These are phyloP conservation scores for Kwoniella bestiolae DNA, from an alignment of 768 basidiomycete species.

Conservation along the genomic window DNA sequence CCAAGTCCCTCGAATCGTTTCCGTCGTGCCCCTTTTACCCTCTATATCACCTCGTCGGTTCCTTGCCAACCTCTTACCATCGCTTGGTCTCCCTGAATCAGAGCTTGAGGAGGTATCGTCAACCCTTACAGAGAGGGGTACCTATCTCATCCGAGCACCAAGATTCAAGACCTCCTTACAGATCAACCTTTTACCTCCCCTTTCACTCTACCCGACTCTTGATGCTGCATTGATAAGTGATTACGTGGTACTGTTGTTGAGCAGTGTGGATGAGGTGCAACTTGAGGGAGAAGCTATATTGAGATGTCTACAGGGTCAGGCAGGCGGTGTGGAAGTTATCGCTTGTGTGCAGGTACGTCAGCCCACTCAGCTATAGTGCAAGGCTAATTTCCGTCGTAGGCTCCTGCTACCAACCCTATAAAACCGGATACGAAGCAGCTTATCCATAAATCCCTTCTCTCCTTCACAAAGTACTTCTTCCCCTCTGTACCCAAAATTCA, in stretches of 20 bases:
- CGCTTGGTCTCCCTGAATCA: conserved; percentile 65
- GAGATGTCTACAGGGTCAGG: conserved; percentile 81
- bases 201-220: conserved; percentile 73
- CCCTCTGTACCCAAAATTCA: conserved; percentile 77
- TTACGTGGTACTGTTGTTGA: conserved; percentile 84
- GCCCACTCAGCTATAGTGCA: neutral
- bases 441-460: conserved; percentile 83
- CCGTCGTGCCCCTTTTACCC: conserved; percentile 78
- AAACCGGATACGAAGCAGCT: conserved; percentile 64
- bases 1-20: conserved; percentile 73
- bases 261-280: conserved; percentile 79
- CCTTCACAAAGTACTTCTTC: conserved; percentile 94
- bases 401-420: conserved; percentile 57
- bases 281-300: conserved; percentile 84
- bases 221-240: conserved; percentile 87
- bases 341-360: conserved; percentile 69
- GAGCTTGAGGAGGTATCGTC: conserved; percentile 46
- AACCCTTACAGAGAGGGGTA: conserved; percentile 16
- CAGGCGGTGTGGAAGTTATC: conserved; percentile 79
- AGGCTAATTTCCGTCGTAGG: conserved; percentile 20
- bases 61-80: conserved; percentile 66
- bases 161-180: conserved; percentile 90
- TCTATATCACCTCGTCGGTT: conserved; percentile 66
- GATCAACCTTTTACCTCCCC: conserved; percentile 76
- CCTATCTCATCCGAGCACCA: conserved; percentile 66